A percentile compares a stretch with the other conserved stretches of the same genome.
Conservation (phyloP, 2,329 filamentous ascomycete species). For the Fusarium foetens region DNA sequence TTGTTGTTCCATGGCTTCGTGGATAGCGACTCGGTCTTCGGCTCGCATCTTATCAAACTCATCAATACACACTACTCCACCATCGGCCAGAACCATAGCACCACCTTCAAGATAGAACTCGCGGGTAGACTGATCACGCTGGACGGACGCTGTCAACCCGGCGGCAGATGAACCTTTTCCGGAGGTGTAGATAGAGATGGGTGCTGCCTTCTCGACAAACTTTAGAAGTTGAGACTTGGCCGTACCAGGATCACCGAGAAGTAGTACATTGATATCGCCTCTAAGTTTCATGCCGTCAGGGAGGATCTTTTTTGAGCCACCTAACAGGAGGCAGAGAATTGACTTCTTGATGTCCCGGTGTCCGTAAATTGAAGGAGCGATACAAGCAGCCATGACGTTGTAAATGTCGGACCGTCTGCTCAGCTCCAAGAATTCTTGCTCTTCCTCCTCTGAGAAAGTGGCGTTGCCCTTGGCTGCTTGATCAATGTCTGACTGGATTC, state of each 20-base stretch:
- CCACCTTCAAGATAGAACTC: conserved; percentile 99
- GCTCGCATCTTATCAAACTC: conserved; percentile 99
- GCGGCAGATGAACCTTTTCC: conserved; percentile 99
- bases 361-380: conserved; percentile 97
- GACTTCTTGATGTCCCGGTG: conserved; percentile 97
- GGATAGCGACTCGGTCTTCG: conserved; percentile 96
- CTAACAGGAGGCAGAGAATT: conserved; percentile 91
- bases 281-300: conserved; percentile 97
- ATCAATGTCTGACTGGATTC: no score
- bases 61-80: conserved; percentile 97
- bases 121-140: conserved; percentile 87
- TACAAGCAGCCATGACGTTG: conserved; percentile 86
- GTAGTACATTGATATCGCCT: conserved; percentile 96
- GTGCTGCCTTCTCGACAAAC: conserved; percentile 95
- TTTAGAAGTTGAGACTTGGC: conserved; percentile 97
- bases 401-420: conserved; percentile 92
- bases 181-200: conserved; percentile 97
- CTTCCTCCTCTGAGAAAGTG: conserved; percentile 91
- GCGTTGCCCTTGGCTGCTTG: conserved; percentile 69
- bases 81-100: conserved; percentile 97
- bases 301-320: conserved; percentile 96
- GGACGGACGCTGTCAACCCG: conserved; percentile 96
- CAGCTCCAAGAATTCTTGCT: conserved; percentile 94
- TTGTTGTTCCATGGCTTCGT: conserved; percentile 99
- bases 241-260: conserved; percentile 97